Evolutionary conservation across 2,329 filamentous ascomycete genomes (phyloP), one percentile per base, ranked within the genome.

Genomic region (Sarocladium kiliense): DNA sequence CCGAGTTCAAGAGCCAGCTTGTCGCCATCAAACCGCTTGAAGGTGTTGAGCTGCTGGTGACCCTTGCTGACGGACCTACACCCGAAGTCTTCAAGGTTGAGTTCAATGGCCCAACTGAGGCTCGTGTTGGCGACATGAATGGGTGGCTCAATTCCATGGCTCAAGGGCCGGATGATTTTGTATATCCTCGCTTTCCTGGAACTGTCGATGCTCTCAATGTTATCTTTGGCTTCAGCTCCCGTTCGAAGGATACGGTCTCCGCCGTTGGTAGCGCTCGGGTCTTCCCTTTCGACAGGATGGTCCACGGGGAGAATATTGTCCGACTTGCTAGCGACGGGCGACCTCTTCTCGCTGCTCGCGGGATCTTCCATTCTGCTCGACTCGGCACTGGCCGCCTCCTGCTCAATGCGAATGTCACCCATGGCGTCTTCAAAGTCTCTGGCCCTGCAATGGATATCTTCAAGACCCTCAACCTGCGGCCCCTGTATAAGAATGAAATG

Each of bases 321-420:
- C 21, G n/a, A 5, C 60, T 77, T 3, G 62, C 62, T 5, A 39
- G 55, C 4, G 65, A 68, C 34, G 41, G 23, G 30, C 66, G 66
- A 11, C 61, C 68, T 7, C 67, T 78, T 19, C 44, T 68, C 7
- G 72, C 78, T 27, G 66, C 77, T 1, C 75, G 80, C 16, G 81
- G 81, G 1, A 82, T 78, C 60, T 82, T 82, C 55, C 77, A 81
- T 61, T 82, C 79, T 30, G 72, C 77, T 2, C 77, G 80, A 5
- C 68, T 79, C 1, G 76, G 76, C 0, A 84, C 80, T 0, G 79
- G 78, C 2, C 71, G 78, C 0, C 61, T 84, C 1, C 71, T 84
- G 0, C 66, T 84, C 25, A 84, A 84, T 58, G 70, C 72, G 47
- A 83, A 84, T 55, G 75, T 81, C 10, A 77, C 77, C 0, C 76